Evolutionary conservation across 257 asterid genomes (phyloP), one percentile per base, ranked within the genome.

Genomic region (Oldenlandia corymbosa): DNA sequence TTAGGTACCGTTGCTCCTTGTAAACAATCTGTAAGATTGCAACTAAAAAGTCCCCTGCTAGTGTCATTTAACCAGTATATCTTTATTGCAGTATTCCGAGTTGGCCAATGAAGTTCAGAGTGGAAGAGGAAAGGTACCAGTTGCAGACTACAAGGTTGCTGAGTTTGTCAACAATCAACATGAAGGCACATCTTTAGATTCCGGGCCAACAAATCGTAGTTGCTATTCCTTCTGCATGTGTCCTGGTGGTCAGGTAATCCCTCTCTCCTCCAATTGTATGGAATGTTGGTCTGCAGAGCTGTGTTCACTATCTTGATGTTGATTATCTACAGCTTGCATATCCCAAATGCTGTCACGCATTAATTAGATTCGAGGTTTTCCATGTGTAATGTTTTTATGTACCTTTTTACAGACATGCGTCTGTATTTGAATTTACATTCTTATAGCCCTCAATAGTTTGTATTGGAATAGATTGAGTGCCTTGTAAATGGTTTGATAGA

Each of bases 171-270:
- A 77, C 66, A 20, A 41, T 50, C 65, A 75, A 52, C 71, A 68
- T 47, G 66, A 47, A 67, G 64, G 64, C 45, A 51, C 61, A 67
- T 39, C 76, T 46, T 68, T 80, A 21, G 66, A 60, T 72, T 66
- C 60, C 67, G 83, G 72, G 55, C 78, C 76, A 65, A 65, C 58
- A 39, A 69, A 56, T 62, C 91, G 85, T 37, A 83, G 90, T 62
- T 89, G 97, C 79, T 92, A 92, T 82, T 92, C 99, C 58, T 92
- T 92, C 74, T 92, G 99, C 86, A 92, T 92, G 99, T 92, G 99
- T 75, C 99, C 99, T 43, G 99, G 99, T 32, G 99, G 99, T 64
- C 97, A 92, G 97, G 99, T 87, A 81, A 21, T 32, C 9, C 37
- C 30, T 46, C 39, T 24, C 45, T 16, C 1, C 37, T 51, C 14